phyloP scores from a whole-genome alignment of 2,329 filamentous ascomycete species.

The Sordariomycetes sp. region DNA sequence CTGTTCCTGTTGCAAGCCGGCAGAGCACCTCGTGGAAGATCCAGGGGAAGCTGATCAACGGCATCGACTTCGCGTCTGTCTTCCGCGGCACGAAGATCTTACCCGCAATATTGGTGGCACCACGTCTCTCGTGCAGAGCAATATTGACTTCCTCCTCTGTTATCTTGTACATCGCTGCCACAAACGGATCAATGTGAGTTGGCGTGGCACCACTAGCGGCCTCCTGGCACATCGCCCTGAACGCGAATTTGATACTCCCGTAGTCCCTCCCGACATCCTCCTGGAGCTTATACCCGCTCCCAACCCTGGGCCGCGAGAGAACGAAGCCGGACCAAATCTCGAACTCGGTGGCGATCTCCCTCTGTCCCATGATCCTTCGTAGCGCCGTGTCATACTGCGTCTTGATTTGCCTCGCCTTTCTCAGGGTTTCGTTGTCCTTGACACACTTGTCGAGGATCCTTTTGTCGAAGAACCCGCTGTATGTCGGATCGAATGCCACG shows the following conservation, averaged over 20 bases:
- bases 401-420: slow-evolving; percentile 55
- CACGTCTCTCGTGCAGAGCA: slow-evolving; percentile 34
- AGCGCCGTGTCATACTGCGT: slow-evolving; percentile 63
- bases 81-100: slow-evolving; percentile 5
- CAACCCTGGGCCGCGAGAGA: slow-evolving; percentile 57
- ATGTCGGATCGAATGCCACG: slow-evolving; percentile 61
- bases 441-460: slow-evolving; percentile 55
- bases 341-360: slow-evolving; percentile 75
- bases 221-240: slow-evolving; percentile 51
- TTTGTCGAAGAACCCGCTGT: slow-evolving; percentile 59
- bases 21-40: slow-evolving; percentile 64
- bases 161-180: slow-evolving; percentile 78
- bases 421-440: slow-evolving; percentile 38
- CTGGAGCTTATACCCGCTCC: slow-evolving; percentile 71
- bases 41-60: slow-evolving; percentile 91
- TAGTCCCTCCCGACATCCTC: slow-evolving; percentile 68
- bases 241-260: slow-evolving; percentile 51
- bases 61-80: slow-evolving; percentile 38
- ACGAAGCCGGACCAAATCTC: slow-evolving; percentile 86
- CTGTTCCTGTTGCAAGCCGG: slow-evolving; percentile 39
- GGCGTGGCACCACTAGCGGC: slow-evolving; percentile 47
- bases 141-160: slow-evolving; percentile 57
- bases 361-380: slow-evolving; percentile 70
- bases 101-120: slow-evolving; percentile 19
- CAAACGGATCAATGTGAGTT: slow-evolving; percentile 52